Conservation (phyloP, 805 yeast species). For the Blastobotrys robertii region DNA sequence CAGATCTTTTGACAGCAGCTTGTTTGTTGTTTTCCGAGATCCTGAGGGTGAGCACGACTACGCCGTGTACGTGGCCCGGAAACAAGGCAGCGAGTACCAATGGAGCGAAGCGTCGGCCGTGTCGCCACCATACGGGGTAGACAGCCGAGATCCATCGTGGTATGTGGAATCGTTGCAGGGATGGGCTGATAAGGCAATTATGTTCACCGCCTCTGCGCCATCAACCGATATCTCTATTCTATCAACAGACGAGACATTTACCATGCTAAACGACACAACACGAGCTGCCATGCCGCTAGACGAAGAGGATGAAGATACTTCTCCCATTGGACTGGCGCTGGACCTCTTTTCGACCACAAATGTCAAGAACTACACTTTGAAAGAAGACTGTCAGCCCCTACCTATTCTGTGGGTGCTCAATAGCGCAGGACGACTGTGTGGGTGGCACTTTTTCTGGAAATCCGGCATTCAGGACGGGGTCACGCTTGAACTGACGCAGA, state of each 20-base stretch:
- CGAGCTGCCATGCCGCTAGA: constrained; percentile 68
- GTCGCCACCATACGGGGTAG: constrained; percentile 25
- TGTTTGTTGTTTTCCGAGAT: neutral
- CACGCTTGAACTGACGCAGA: neutral
- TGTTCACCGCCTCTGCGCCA: constrained; percentile 48
- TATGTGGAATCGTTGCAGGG: constrained; percentile 12
- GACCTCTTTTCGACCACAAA: constrained; percentile 41
- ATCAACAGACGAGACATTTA: constrained; percentile 31
- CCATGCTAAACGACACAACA: constrained; percentile 56
- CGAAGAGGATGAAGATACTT: constrained; percentile 40
- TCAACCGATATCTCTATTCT: constrained; percentile 53
- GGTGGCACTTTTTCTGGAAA: constrained; percentile 57
- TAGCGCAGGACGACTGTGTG: constrained; percentile 49
- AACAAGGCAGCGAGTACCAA: neutral
- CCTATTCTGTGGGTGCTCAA: constrained; percentile 60
- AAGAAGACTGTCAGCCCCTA: constrained; percentile 49
- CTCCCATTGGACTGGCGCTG: constrained; percentile 59
- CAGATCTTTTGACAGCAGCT: no score
- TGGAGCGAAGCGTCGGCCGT: constrained; percentile 16
- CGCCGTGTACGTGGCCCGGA: neutral
- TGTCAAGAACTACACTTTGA: constrained; percentile 27
- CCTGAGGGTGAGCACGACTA: neutral
- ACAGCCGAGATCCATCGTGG: constrained; percentile 18
- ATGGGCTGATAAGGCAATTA: constrained; percentile 22
- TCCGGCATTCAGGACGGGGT: constrained; percentile 34